These are phyloP conservation scores for Oidium heveae DNA, from an alignment of 2,329 filamentous ascomycete species.

Conservation along the genomic window DNA sequence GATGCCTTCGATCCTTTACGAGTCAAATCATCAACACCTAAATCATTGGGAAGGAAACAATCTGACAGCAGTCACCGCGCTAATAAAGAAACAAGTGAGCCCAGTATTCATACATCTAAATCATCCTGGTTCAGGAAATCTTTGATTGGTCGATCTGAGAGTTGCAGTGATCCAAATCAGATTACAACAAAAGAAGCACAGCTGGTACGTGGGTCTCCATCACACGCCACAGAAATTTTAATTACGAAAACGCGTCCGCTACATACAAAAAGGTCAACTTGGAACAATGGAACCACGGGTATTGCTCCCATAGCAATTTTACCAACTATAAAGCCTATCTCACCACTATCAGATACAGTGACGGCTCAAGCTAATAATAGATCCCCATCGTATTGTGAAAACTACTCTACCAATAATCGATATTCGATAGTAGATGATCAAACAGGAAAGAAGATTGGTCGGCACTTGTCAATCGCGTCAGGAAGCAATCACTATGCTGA, in stretches of 20 bases:
- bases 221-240: slow-evolving; percentile 18
- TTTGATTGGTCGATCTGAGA: slow-evolving; percentile 57
- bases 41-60: slow-evolving; percentile 68
- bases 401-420: slow-evolving; percentile 18
- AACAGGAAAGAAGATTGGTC: slow-evolving; percentile 69
- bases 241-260: slow-evolving; percentile 21
- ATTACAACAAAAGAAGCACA: slow-evolving; percentile 21
- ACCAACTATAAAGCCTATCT: slow-evolving; percentile 81
- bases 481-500: slow-evolving; percentile 85
- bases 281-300: slow-evolving; percentile 61
- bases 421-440: slow-evolving; percentile 29
- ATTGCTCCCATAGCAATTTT: slow-evolving; percentile 86
- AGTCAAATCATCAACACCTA: slow-evolving; percentile 72
- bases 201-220: slow-evolving; percentile 21
- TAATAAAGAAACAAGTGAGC: slow-evolving; percentile 34
- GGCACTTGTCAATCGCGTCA: slow-evolving; percentile 79
- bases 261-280: slow-evolving; percentile 66
- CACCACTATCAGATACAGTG: slow-evolving; percentile 82
- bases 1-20: slow-evolving; percentile 81
- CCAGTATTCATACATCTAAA: slow-evolving; percentile 44
- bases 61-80: slow-evolving; percentile 51
- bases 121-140: slow-evolving; percentile 95
- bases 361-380: slow-evolving; percentile 64
- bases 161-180: slow-evolving; percentile 30
- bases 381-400: slow-evolving; percentile 26